Conservation (phyloP, 192 early-diverging fungal genomes). For the Backusella parvicylindrica region DNA sequence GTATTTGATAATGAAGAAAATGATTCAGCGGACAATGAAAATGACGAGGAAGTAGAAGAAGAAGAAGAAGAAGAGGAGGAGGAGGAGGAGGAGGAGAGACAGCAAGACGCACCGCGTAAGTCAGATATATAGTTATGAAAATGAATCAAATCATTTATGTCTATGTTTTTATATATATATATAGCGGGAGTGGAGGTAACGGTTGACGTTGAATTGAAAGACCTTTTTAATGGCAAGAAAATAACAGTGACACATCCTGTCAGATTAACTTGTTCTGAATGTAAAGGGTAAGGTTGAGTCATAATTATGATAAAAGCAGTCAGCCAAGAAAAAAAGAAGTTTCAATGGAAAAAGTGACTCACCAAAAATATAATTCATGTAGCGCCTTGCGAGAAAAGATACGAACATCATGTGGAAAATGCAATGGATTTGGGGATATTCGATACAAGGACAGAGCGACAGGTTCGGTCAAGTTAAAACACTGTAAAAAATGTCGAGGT, state of each 20-base stretch:
- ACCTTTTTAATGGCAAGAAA: neutral
- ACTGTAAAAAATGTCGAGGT: neutral
- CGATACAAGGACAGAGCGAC: neutral
- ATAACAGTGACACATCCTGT: neutral
- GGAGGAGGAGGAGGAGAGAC: neutral
- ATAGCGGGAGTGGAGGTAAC: neutral
- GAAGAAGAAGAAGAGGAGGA: neutral
- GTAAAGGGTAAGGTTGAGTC: neutral
- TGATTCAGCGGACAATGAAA: neutral
- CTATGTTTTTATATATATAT: neutral
- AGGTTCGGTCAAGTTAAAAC: rapidly evolving
- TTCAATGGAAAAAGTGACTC: neutral
- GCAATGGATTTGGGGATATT: neutral
- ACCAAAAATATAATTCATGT: neutral
- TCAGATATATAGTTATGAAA: neutral
- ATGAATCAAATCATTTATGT: too few species aligned
- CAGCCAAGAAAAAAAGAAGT: neutral
- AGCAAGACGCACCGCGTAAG: neutral
- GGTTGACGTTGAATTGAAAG: neutral
- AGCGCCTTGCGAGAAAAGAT: neutral
- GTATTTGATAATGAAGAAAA: neutral
- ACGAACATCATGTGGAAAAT: neutral
- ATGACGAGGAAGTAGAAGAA: neutral
- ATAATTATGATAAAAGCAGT: too few species aligned
- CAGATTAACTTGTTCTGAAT: neutral